These are phyloP conservation scores for Hypoxylon subgilvum DNA, from an alignment of 495 filamentous ascomycete genomes.

Conservation along the genomic window DNA sequence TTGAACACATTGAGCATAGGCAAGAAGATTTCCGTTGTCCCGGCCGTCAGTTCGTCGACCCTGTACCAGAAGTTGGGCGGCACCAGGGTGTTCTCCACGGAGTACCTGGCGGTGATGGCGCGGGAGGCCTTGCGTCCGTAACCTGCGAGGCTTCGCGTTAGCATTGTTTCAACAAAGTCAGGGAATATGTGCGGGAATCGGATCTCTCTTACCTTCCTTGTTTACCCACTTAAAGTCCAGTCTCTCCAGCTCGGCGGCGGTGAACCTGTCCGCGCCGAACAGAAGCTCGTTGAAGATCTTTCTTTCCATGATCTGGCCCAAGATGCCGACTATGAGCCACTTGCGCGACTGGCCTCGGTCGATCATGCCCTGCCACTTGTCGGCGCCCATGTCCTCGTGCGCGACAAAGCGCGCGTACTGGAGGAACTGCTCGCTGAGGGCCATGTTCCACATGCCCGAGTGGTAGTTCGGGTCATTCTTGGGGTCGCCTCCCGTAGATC, in stretches of 20 bases:
- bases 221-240: slow-evolving; percentile 42
- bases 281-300: slow-evolving; percentile 52
- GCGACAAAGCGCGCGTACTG: slow-evolving; percentile 46
- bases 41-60: slow-evolving; percentile 50
- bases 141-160: slow-evolving; percentile 35
- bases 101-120: slow-evolving; percentile 35
- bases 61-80: slow-evolving; percentile 49
- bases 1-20: slow-evolving; percentile 48
- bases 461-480: not conserved
- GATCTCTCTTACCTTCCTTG: slow-evolving; percentile 50
- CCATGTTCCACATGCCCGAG: slow-evolving; percentile 22
- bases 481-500: not conserved
- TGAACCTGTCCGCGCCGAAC: slow-evolving; percentile 46
- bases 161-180: not conserved
- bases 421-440: slow-evolving; percentile 40
- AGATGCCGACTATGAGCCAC: slow-evolving; percentile 50
- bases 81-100: slow-evolving; percentile 37
- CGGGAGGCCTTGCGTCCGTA: slow-evolving; percentile 50
- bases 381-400: slow-evolving; percentile 43
- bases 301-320: slow-evolving; percentile 50
- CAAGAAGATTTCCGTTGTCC: slow-evolving; percentile 48
- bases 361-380: slow-evolving; percentile 52
- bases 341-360: slow-evolving; percentile 40
- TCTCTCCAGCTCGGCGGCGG: slow-evolving; percentile 42
- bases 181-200: not conserved